A percentile compares a stretch with the other conserved stretches of the same genome.
Evolutionary conservation across 805 yeast species (phyloP).

Genomic region (Candida bentonensis): DNA sequence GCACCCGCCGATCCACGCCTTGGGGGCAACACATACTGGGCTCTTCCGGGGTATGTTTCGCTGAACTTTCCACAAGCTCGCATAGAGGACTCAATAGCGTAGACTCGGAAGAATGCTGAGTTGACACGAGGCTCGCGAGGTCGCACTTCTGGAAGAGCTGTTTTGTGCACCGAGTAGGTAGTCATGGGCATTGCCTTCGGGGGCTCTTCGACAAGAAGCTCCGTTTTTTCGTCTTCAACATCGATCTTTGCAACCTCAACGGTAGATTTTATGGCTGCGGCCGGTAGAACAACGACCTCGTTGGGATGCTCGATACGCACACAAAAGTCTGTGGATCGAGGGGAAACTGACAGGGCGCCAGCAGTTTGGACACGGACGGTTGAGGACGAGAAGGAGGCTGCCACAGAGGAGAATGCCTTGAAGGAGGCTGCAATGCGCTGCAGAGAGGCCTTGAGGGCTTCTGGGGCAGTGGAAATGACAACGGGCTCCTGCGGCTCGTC

Average conservation of each 20-base stretch:
- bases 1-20: background rate
- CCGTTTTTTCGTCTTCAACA: background rate
- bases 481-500: no score
- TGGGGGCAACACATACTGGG: conserved; percentile 1
- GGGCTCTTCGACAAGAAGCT: background rate
- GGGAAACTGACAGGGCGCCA: background rate
- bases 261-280: background rate
- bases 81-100: conserved; percentile 23
- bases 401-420: background rate
- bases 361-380: background rate
- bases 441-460: background rate
- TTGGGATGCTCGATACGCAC: background rate
- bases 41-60: conserved; percentile 1
- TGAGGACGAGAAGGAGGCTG: conserved; percentile 1
- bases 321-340: background rate
- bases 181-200: background rate
- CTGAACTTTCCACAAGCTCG: conserved; percentile 19
- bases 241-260: background rate
- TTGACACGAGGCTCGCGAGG: conserved; percentile 22
- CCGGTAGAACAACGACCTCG: background rate
- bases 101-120: conserved; percentile 20
- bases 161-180: conserved; percentile 19
- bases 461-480: no score
- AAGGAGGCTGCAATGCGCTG: background rate
- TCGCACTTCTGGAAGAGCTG: conserved; percentile 15